Evolutionary conservation across 805 yeast genomes (phyloP).

Genomic region (Candida khao-thaluensis): DNA sequence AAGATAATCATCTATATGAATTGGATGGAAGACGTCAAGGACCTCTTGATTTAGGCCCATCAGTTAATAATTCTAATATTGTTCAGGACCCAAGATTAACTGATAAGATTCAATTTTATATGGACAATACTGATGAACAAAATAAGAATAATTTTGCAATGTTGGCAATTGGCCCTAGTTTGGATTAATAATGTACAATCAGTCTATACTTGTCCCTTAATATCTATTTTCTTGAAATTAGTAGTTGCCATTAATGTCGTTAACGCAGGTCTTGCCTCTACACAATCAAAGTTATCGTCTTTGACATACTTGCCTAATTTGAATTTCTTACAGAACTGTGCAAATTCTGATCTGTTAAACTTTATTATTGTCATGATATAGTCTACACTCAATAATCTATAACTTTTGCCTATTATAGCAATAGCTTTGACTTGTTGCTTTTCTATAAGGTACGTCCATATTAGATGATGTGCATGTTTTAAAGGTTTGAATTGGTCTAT

Average conservation of each 20-base stretch:
- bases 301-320: conserved; percentile 32
- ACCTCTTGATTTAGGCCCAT: conserved; percentile 61
- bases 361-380: conserved; percentile 39
- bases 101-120: conserved; percentile 62
- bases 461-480: conserved; percentile 22
- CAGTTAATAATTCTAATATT: conserved; percentile 43
- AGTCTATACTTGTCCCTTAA: conserved; percentile 72
- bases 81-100: conserved; percentile 51
- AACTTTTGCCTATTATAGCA: conserved; percentile 54
- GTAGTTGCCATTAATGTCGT: conserved; percentile 31
- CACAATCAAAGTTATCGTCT: conserved; percentile 29
- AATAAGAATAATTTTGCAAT: conserved; percentile 68
- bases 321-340: conserved; percentile 42
- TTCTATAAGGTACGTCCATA: conserved; percentile 47
- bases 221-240: conserved; percentile 64
- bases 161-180: conserved; percentile 70
- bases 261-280: conserved; percentile 34
- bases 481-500: conserved; percentile 16
- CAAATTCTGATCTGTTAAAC: conserved; percentile 40
- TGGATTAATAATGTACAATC: conserved; percentile 28
- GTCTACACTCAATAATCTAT: conserved; percentile 43
- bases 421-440: conserved; percentile 60
- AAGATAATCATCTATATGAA: conserved; percentile 66
- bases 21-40: conserved; percentile 86
- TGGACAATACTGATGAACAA: conserved; percentile 58